Conservation (phyloP, 2,329 filamentous ascomycete species). For the Cyclaneusma minus region DNA sequence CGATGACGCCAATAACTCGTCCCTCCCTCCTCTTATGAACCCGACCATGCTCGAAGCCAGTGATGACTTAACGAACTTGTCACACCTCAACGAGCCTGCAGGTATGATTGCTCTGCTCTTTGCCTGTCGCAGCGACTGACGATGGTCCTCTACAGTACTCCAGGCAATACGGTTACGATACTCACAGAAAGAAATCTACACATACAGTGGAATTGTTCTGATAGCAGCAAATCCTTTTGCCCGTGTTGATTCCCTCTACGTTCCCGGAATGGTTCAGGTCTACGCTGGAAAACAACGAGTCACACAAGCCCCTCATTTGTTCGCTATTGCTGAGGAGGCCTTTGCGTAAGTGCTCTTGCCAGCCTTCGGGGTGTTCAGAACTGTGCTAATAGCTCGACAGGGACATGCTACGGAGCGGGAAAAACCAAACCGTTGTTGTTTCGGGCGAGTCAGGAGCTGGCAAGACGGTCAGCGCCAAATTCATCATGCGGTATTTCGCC, state of each 20-base stretch:
- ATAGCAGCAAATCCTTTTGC: constrained; percentile 98
- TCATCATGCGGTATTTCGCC: constrained; percentile 99
- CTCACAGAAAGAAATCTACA: constrained; percentile 98
- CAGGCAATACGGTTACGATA: constrained; percentile 97
- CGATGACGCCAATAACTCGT: constrained; percentile 59
- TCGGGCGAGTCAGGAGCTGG: constrained; percentile 97
- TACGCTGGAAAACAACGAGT: constrained; percentile 95
- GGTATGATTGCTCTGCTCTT: constrained; percentile 37
- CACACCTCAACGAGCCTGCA: constrained; percentile 94
- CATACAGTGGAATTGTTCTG: constrained; percentile 95
- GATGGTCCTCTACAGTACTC: constrained; percentile 44
- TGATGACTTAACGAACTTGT: constrained; percentile 93
- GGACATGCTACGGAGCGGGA: constrained; percentile 90
- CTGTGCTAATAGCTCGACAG: constrained; percentile 33
- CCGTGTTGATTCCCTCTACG: constrained; percentile 92
- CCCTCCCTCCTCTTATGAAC: constrained; percentile 90
- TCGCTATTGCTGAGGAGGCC: constrained; percentile 96
- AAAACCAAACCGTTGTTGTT: constrained; percentile 98
- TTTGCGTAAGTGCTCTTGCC: constrained; percentile 56
- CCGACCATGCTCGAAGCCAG: constrained; percentile 95
- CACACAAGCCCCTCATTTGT: constrained; percentile 92
- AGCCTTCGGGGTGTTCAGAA: constrained; percentile 2
- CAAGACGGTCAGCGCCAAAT: constrained; percentile 98
- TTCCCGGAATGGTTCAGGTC: constrained; percentile 98
- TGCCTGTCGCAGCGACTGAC: constrained; percentile 8